Evolutionary conservation across 2,329 filamentous ascomycete species (phyloP).

Genomic region (Arthrobotrys sphaeroides): DNA sequence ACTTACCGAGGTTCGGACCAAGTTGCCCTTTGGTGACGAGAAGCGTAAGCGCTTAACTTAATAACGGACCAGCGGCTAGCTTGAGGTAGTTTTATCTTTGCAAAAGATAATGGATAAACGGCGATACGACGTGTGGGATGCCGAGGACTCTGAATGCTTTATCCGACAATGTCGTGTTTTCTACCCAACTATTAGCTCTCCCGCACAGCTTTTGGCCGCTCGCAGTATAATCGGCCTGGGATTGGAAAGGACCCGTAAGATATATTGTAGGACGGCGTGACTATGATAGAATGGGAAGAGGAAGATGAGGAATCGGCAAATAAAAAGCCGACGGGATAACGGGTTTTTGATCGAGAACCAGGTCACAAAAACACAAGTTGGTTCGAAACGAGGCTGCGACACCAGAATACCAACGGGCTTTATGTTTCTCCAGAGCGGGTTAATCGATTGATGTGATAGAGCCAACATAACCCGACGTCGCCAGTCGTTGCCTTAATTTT

Average conservation of each 20-base stretch:
- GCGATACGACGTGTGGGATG: neutral
- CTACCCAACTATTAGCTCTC: conserved; percentile 7
- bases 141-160: neutral
- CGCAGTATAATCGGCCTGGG: neutral
- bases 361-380: conserved; percentile 31
- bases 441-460: conserved; percentile 18
- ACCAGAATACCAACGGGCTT: conserved; percentile 27
- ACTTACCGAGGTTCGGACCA: conserved; percentile 44
- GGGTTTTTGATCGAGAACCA: neutral
- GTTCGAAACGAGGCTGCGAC: conserved; percentile 46
- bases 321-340: neutral
- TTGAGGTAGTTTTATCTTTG: neutral
- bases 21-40: conserved; percentile 21
- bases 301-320: neutral
- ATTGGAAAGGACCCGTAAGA: neutral
- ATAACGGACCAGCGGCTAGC: conserved; percentile 12
- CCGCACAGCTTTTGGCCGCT: neutral
- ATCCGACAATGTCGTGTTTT: neutral
- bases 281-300: neutral
- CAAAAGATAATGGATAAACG: neutral
- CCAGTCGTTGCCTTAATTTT: conserved; percentile 29
- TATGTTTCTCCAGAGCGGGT: neutral
- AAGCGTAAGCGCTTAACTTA: conserved; percentile 23
- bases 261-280: neutral
- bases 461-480: conserved; percentile 24